Conservation (phyloP, 1,139 yeast genomes). For the Yamadazyma membranifaciens region DNA sequence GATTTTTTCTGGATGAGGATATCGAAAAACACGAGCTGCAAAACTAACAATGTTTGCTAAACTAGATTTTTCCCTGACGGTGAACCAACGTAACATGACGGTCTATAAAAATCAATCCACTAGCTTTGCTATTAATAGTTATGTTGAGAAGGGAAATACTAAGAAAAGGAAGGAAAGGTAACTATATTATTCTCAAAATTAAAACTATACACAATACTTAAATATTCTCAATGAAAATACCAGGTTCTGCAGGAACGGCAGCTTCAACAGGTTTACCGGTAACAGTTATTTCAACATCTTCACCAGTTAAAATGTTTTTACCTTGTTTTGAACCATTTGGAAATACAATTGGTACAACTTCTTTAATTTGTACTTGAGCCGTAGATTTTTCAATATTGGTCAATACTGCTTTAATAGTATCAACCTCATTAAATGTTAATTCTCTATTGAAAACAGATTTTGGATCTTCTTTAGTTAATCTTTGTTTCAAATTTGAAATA, state of each 20-base stretch:
- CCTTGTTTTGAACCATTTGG: slow-evolving; percentile 64
- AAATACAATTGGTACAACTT: slow-evolving; percentile 55
- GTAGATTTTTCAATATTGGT: slow-evolving; percentile 63
- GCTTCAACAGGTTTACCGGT: slow-evolving; percentile 71
- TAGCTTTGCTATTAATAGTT: too few species aligned
- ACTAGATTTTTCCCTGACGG: too few species aligned
- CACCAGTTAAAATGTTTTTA: slow-evolving; percentile 64
- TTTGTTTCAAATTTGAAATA: slow-evolving; percentile 78
- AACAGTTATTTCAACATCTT: slow-evolving; percentile 60
- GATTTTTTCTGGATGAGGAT: background rate
- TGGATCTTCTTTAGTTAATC: slow-evolving; percentile 67
- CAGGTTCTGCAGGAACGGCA: slow-evolving; percentile 94
- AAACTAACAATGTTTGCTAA: too few species aligned
- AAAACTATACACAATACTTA: background rate
- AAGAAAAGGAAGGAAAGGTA: too few species aligned
- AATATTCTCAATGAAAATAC: slow-evolving; percentile 69
- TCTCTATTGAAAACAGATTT: slow-evolving; percentile 83
- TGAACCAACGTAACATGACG: too few species aligned
- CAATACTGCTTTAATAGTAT: slow-evolving; percentile 57
- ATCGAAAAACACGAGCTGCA: background rate
- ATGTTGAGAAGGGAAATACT: too few species aligned
- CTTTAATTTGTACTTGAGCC: slow-evolving; percentile 55
- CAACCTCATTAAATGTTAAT: slow-evolving; percentile 76
- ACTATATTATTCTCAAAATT: too few species aligned
- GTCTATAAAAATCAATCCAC: too few species aligned